Conservation (phyloP, 148 eudicot species). For the Fagopyrum esculentum region DNA sequence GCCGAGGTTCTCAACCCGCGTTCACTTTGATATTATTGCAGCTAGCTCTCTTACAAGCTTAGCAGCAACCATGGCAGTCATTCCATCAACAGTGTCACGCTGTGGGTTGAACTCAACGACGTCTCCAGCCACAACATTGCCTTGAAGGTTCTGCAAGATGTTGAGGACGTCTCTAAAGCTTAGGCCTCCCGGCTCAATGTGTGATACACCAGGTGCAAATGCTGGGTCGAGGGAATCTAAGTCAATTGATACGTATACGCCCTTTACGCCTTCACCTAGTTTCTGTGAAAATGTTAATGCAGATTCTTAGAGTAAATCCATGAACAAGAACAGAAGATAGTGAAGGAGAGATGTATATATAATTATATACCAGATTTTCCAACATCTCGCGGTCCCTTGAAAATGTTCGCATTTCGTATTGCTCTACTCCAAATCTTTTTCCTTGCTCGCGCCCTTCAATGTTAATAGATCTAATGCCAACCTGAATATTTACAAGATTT, state of each 20-base stretch:
- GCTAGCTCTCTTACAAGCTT: slow-evolving; percentile 84
- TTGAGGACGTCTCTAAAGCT: slow-evolving; percentile 88
- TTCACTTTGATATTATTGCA: slow-evolving; percentile 76
- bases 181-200: slow-evolving; percentile 92
- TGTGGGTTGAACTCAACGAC: slow-evolving; percentile 98
- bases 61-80: slow-evolving; percentile 99
- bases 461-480: slow-evolving; percentile 82
- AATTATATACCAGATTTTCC: slow-evolving; percentile 73
- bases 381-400: slow-evolving; percentile 65
- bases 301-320: neutral
- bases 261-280: slow-evolving; percentile 94
- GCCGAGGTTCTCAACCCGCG: neutral
- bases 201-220: slow-evolving; percentile 95
- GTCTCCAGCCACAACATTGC: slow-evolving; percentile 80
- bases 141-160: slow-evolving; percentile 90
- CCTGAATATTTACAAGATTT: slow-evolving; percentile 31
- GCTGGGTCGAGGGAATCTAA: slow-evolving; percentile 94
- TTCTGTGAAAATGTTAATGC: slow-evolving; percentile 38
- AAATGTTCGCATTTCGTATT: slow-evolving; percentile 91
- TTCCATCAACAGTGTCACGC: slow-evolving; percentile 92
- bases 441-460: slow-evolving; percentile 96
- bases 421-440: slow-evolving; percentile 93
- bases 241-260: slow-evolving; percentile 82
- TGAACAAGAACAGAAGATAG: neutral
- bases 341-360: slow-evolving; percentile 18